Evolutionary conservation across 345 rosid species (phyloP), one percentile per base, ranked within the genome.

Genomic region (Clarkia xantiana): DNA sequence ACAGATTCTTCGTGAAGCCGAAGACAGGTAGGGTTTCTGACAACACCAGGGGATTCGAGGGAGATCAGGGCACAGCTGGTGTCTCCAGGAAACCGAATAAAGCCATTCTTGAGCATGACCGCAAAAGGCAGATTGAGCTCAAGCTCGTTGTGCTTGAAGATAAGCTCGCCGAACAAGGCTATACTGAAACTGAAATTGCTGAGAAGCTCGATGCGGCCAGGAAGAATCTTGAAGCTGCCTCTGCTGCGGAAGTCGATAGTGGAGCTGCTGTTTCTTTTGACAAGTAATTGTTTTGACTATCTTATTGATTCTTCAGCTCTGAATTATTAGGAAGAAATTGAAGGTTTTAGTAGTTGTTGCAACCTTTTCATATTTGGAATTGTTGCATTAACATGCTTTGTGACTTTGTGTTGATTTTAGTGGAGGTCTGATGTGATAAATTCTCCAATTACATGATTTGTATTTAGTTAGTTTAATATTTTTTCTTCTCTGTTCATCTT

Each of bases 41-140:
- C 36, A 60, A 59, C 49, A 65, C 72, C 18, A 72, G 43, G 61
- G 86, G 95, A 2, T 91, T 78, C 40, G 99, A 80, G 52, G 76
- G 62, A 3, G 96, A 71, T 57, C 79, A 86, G 55, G 94, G 99
- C 11, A 87, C 78, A 23, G 96, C 80, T 17, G 94, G 99, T 40
- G 74, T 87, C 59, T 63, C 85, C 18, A 84, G 70, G 73, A 84
- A 84, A 67, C 82, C 94, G 3, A 82, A 87, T 51, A 77, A 68
- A 67, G 95, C 77, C 14, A 87, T 93, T 44, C 84, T 87, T 1
- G 94, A 93, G 70, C 96, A 87, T 49, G 99, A 84, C 20, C 78
- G 95, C 44, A 87, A 82, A 63, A 87, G 96, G 23, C 96, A 84
- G 76, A 76, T 84, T n/a, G 82, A 84, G 56, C 88, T 93, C 57